These are phyloP conservation scores for Lonicera japonica DNA, from an alignment of 129 eudicot genomes.

Conservation along the genomic window DNA sequence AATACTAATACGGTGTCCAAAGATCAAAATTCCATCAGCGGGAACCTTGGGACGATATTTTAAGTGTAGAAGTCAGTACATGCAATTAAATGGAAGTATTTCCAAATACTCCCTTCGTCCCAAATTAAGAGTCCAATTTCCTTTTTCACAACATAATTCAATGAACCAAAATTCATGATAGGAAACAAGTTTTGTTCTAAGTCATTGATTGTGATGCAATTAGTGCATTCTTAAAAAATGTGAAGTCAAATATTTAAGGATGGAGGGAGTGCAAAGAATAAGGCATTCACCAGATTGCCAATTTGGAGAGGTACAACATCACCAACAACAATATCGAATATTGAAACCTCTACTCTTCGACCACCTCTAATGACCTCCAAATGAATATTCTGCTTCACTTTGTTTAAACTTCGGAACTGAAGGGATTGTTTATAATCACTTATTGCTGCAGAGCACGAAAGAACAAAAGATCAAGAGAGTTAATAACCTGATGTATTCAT, in stretches of 20 bases:
- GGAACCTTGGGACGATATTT: constrained; percentile 49
- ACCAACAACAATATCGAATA: constrained; percentile 60
- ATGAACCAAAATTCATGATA: no score
- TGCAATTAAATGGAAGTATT: no score
- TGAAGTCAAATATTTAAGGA: no score
- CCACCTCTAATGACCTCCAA: constrained; percentile 57
- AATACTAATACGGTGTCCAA: constrained; percentile 67
- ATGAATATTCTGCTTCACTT: constrained; percentile 62
- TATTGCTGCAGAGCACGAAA: not conserved
- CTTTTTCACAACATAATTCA: no score
- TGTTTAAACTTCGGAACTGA: constrained; percentile 27
- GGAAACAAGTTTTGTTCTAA: no score
- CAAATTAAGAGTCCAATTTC: no score
- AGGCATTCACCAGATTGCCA: constrained; percentile 30
- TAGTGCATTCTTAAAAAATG: no score
- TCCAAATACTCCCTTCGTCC: no score
- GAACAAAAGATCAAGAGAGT: not conserved
- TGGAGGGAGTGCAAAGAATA: not conserved
- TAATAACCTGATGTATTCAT: no score
- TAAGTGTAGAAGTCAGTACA: not conserved
- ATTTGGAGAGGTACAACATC: constrained; percentile 47
- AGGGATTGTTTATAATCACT: not conserved
- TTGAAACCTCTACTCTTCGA: constrained; percentile 36
- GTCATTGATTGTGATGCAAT: no score
- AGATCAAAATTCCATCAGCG: constrained; percentile 69